phyloP scores from a whole-genome alignment of 2,329 filamentous ascomycete species.

The Penicillium sp. region DNA sequence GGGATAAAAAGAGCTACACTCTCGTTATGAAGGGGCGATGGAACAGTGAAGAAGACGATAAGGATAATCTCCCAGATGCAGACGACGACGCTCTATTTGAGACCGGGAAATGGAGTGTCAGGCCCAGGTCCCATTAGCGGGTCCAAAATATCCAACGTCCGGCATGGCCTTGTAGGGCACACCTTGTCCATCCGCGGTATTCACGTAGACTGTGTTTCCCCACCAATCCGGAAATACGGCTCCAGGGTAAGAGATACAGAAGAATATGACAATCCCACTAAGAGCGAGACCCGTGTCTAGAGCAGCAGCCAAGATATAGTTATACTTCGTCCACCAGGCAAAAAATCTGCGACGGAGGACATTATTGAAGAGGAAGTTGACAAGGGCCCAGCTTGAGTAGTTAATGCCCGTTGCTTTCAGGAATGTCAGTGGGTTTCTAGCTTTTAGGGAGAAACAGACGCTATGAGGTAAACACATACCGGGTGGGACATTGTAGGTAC shows the following conservation, averaged over 20 bases:
- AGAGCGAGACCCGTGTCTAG: slow-evolving; percentile 42
- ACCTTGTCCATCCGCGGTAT: slow-evolving; percentile 36
- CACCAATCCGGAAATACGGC: slow-evolving; percentile 38
- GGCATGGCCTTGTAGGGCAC: slow-evolving; percentile 33
- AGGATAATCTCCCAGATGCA: no score
- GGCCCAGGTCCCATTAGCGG: slow-evolving; percentile 33
- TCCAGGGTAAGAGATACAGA: slow-evolving; percentile 38
- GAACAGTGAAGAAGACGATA: no score
- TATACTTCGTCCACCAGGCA: slow-evolving; percentile 50
- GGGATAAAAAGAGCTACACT: no score
- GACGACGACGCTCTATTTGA: no score
- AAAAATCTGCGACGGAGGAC: slow-evolving; percentile 60
- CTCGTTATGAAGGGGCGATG: no score
- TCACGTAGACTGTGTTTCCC: slow-evolving; percentile 38
- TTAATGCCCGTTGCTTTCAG: slow-evolving; percentile 37
- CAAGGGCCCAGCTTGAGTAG: slow-evolving; percentile 41
- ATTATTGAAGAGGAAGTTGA: slow-evolving; percentile 76
- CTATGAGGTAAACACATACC: slow-evolving; percentile 13
- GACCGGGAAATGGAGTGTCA: not conserved
- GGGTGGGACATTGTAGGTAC: slow-evolving; percentile 32
- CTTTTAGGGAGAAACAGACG: not conserved
- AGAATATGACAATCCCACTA: slow-evolving; percentile 42
- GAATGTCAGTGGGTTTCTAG: not conserved
- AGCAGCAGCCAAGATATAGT: slow-evolving; percentile 48
- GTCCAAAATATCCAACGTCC: slow-evolving; percentile 36